These are phyloP conservation scores for Salvia splendens DNA, from an alignment of 257 asterid genomes.

Conservation along the genomic window DNA sequence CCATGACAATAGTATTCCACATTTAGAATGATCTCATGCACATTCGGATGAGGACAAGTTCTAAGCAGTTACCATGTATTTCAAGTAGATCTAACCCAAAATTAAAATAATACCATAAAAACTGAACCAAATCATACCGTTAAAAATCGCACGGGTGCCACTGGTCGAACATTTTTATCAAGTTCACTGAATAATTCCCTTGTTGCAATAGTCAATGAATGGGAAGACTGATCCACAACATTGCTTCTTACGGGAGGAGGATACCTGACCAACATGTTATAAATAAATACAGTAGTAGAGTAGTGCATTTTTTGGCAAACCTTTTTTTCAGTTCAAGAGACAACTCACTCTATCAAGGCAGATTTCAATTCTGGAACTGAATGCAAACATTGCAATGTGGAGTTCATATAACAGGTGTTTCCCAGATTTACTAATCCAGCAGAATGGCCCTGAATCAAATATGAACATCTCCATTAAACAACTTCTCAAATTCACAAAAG, in stretches of 20 bases:
- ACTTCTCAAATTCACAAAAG: no score
- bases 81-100: conserved; percentile 23
- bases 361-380: conserved; percentile 94
- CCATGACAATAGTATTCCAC: conserved; percentile 10
- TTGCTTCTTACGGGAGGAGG: conserved; percentile 66
- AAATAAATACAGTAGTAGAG: conserved; percentile 23
- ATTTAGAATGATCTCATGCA: conserved; percentile 4
- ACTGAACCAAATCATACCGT: conserved; percentile 51
- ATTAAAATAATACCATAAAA: conserved; percentile 16
- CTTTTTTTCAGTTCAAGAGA: conserved; percentile 26
- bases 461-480: no score
- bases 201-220: conserved; percentile 81
- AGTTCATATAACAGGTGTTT: conserved; percentile 98
- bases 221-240: conserved; percentile 78
- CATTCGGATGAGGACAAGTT: background rate
- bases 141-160: conserved; percentile 92
- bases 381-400: conserved; percentile 94
- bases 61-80: conserved; percentile 17
- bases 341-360: conserved; percentile 70
- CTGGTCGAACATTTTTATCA: conserved; percentile 88
- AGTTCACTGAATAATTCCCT: conserved; percentile 86
- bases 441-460: conserved; percentile 75
- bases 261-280: conserved; percentile 50
- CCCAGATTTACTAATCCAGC: conserved; percentile 95
- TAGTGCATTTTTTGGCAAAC: background rate